Percentiles rank a stretch among this genome's conserved stretches.
Conservation (phyloP, 1,284 basidiomycete species). For the Veloboletus limbatus region DNA sequence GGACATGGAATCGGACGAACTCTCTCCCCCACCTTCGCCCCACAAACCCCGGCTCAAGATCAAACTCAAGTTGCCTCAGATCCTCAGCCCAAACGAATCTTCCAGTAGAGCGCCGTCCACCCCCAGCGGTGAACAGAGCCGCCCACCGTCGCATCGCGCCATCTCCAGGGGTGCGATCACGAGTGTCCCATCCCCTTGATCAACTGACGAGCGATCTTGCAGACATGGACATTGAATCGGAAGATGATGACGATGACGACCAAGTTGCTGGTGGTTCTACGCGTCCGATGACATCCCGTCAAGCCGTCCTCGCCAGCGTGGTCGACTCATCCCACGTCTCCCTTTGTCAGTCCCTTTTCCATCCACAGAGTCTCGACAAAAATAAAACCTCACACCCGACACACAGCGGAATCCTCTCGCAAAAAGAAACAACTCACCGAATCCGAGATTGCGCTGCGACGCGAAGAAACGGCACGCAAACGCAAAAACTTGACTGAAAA, state of each 20-base stretch:
- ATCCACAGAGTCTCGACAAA: too few relatives aligned
- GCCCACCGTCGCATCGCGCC: conserved; percentile 30
- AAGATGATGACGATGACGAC: conserved; percentile 48
- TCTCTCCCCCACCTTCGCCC: conserved; percentile 35
- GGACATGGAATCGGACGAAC: conserved; percentile 37
- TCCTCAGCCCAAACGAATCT: conserved; percentile 37
- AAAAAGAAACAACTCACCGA: conserved; percentile 83
- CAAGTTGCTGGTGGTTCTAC: conserved; percentile 34
- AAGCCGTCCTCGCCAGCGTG: conserved; percentile 68
- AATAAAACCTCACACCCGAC: too few relatives aligned
- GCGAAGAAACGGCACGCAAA: conserved; percentile 85
- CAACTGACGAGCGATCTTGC: too few relatives aligned
- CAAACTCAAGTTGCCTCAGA: conserved; percentile 57
- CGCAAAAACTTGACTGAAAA: conserved; percentile 85
- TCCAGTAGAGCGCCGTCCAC: conserved; percentile 40
- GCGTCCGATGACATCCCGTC: conserved; percentile 64
- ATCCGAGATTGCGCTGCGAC: conserved; percentile 74
- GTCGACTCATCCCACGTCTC: conserved; percentile 66
- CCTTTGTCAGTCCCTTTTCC: conserved; percentile 13
- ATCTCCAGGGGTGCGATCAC: conserved; percentile 29
- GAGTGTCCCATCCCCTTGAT: too few relatives aligned
- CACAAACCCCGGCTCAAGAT: conserved; percentile 53
- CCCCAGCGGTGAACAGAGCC: conserved; percentile 33
- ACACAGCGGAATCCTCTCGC: conserved; percentile 46
- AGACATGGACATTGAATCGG: conserved; percentile 50